These are phyloP conservation scores for Podospora pseudopauciseta DNA, from an alignment of 495 filamentous ascomycete genomes.

Conservation along the genomic window DNA sequence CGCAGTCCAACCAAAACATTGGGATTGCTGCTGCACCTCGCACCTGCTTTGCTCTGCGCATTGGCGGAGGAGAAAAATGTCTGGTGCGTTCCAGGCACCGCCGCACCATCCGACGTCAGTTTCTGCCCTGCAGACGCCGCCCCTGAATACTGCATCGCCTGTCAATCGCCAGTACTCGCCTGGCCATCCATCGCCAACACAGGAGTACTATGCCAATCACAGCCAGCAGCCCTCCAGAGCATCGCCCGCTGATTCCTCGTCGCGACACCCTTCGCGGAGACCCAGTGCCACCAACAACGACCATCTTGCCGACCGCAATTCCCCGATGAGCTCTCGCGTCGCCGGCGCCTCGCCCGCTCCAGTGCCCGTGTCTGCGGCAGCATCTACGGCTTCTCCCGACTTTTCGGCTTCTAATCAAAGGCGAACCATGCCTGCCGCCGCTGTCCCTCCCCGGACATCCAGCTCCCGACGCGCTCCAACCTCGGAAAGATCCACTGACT, in stretches of 20 bases:
- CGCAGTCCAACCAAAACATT: slow-evolving; percentile 10
- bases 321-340: slow-evolving; percentile 47
- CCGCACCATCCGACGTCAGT: slow-evolving; percentile 50
- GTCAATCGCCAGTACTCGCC: slow-evolving; percentile 45
- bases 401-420: slow-evolving; percentile 32
- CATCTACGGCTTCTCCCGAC: slow-evolving; percentile 27
- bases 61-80: slow-evolving; percentile 43
- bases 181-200: slow-evolving; percentile 40
- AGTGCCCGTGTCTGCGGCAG: slow-evolving; percentile 43
- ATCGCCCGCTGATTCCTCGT: slow-evolving; percentile 39
- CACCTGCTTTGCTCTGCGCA: slow-evolving; percentile 21
- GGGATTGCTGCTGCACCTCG: slow-evolving; percentile 8
- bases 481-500: slow-evolving; percentile 41
- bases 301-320: slow-evolving; percentile 38
- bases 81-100: slow-evolving; percentile 54
- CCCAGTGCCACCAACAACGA: slow-evolving; percentile 59
- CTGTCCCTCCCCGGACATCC: slow-evolving; percentile 61
- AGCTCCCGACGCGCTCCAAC: slow-evolving; percentile 43
- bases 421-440: slow-evolving; percentile 45
- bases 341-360: slow-evolving; percentile 46
- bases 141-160: slow-evolving; percentile 41
- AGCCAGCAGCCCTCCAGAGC: slow-evolving; percentile 36
- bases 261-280: slow-evolving; percentile 46
- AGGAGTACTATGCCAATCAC: slow-evolving; percentile 44
- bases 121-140: slow-evolving; percentile 45